A percentile compares a stretch with the other conserved stretches of the same genome.
phyloP scores from a whole-genome alignment of 2,329 filamentous ascomycete genomes.

The Sclerotiophoma versabilis region DNA sequence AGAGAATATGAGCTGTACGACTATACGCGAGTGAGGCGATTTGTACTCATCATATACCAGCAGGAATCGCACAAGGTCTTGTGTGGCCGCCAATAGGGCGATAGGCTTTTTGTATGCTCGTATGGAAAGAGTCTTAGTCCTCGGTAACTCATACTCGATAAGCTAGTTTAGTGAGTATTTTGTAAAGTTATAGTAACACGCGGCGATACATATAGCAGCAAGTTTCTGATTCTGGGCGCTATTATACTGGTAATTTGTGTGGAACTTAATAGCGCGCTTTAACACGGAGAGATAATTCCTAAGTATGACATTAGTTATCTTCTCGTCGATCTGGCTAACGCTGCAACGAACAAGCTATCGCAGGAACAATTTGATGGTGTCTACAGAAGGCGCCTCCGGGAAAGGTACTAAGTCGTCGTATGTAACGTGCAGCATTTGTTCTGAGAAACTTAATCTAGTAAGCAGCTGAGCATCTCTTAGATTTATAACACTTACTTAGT shows the following conservation, averaged over 20 bases:
- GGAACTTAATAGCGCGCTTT: not conserved
- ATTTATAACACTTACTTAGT: not conserved
- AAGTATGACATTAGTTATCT: not conserved
- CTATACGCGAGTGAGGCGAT: no score
- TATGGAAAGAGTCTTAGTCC: no score
- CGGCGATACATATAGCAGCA: no score
- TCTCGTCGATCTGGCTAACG: not conserved
- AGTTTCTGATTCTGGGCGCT: no score
- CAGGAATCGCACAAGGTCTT: no score
- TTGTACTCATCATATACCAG: no score
- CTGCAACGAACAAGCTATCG: not conserved
- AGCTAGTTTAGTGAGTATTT: no score
- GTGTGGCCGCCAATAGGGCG: no score
- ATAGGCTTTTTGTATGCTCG: no score
- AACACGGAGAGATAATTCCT: not conserved
- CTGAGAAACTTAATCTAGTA: not conserved
- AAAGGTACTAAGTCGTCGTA: not conserved
- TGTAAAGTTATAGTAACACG: no score
- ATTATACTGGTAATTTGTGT: not conserved
- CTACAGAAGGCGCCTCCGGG: not conserved
- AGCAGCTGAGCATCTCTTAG: not conserved
- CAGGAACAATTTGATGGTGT: not conserved
- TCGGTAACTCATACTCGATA: no score
- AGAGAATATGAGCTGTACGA: no score
- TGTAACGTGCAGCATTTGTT: not conserved